Evolutionary conservation across 2,329 filamentous ascomycete genomes (phyloP).

Genomic region (Ophiosphaerella herpotricha): DNA sequence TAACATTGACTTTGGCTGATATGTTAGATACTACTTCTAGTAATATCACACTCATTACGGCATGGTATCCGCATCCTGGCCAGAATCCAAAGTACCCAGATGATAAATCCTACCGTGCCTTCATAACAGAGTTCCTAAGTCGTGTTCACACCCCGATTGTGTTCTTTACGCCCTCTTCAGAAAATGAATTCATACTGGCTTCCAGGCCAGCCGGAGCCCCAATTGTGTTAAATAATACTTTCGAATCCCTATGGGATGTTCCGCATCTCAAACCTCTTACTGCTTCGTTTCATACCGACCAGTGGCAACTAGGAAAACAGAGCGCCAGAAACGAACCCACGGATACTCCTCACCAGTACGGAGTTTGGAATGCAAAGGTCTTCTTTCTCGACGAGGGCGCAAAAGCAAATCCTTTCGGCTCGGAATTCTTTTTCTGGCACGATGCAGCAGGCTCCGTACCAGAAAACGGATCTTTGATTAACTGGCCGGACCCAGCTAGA

Average conservation of each 20-base stretch:
- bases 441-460: neutral
- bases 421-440: conserved; percentile 1
- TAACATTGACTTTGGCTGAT: too few species aligned
- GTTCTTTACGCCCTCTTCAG: neutral
- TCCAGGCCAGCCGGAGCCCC: neutral
- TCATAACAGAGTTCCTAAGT: neutral
- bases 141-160: neutral
- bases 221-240: neutral
- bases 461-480: neutral
- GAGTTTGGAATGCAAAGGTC: conserved; percentile 1
- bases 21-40: neutral
- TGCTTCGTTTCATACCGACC: neutral
- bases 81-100: conserved; percentile 1
- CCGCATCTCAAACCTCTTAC: neutral
- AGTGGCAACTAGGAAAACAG: neutral
- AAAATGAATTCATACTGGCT: neutral
- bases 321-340: too few species aligned
- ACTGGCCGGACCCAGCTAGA: neutral
- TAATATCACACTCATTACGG: conserved; percentile 1
- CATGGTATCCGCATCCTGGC: conserved; percentile 2
- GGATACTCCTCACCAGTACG: neutral
- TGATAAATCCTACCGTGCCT: neutral
- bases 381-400: neutral
- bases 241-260: neutral
- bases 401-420: neutral